Conservation (phyloP, 2,329 filamentous ascomycete species). For the Didymella lethalis region DNA sequence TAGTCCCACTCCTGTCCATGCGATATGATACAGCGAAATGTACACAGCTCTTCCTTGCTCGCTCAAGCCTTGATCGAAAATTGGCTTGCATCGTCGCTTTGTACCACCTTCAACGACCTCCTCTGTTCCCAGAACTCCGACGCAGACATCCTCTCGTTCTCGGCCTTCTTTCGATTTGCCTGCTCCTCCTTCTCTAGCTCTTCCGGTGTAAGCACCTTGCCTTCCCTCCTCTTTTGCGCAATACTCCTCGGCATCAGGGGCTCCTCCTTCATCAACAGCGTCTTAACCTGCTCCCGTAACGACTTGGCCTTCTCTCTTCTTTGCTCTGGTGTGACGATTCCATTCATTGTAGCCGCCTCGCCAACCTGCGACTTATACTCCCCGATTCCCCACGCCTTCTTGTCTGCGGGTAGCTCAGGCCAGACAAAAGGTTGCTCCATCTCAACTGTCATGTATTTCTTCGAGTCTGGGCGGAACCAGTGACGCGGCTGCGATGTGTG, state of each 20-base stretch:
- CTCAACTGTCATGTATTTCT: constrained; percentile 96
- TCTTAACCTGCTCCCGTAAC: constrained; percentile 39
- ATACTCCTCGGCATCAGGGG: constrained; percentile 5
- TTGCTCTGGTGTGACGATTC: constrained; percentile 14
- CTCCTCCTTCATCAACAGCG: constrained; percentile 33
- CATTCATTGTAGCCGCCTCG: constrained; percentile 17
- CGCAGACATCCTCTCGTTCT: constrained; percentile 50
- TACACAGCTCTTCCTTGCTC: constrained; percentile 17
- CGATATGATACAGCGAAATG: constrained; percentile 32
- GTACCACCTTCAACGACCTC: constrained; percentile 34
- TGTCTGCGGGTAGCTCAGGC: constrained; percentile 70
- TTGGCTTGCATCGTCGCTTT: constrained; percentile 26
- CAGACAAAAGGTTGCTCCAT: constrained; percentile 87
- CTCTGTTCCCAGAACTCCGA: constrained; percentile 45
- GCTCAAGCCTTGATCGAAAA: constrained; percentile 34
- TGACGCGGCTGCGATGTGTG: constrained; percentile 59
- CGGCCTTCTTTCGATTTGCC: constrained; percentile 40
- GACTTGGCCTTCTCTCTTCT: constrained; percentile 28
- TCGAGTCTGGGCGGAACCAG: constrained; percentile 73
- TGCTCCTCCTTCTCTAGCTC: constrained; percentile 22
- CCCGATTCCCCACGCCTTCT: constrained; percentile 54
- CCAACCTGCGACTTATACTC: constrained; percentile 51
- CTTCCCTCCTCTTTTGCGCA: constrained; percentile 6
- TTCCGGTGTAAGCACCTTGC: constrained; percentile 12
- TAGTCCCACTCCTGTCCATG: constrained; percentile 10